A percentile compares a stretch with the other conserved stretches of the same genome.
These are phyloP conservation scores for Solanum tacnaense DNA, from an alignment of 257 asterid species.

Conservation along the genomic window DNA sequence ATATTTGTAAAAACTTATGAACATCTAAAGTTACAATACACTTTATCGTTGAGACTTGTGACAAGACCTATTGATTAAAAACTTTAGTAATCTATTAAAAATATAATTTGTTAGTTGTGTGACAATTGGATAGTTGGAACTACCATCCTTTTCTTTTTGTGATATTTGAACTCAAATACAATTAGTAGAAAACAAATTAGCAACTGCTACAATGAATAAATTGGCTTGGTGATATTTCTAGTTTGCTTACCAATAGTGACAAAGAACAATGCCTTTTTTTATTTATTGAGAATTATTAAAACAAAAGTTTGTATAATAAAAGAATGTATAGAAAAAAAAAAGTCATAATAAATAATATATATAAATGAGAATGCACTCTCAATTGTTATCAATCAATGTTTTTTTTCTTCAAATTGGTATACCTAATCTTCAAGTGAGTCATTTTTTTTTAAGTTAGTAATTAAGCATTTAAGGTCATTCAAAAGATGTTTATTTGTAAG, in stretches of 20 bases:
- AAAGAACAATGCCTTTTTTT: neutral
- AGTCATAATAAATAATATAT: neutral
- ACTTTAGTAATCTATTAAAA: neutral
- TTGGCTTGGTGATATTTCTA: neutral
- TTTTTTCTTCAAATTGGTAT: neutral
- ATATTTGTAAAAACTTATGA: neutral
- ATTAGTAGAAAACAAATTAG: conserved; percentile 33
- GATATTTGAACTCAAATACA: conserved; percentile 28
- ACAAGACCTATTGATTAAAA: neutral
- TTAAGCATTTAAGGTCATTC: neutral
- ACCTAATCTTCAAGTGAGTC: neutral
- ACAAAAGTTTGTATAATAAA: neutral
- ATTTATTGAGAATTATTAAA: neutral
- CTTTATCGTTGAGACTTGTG: neutral
- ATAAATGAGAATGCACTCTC: neutral
- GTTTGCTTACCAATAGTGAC: neutral
- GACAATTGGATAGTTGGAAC: neutral
- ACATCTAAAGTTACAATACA: neutral
- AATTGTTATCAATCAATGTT: neutral
- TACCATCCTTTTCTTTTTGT: conserved; percentile 1
- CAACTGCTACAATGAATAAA: conserved; percentile 46
- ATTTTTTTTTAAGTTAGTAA: neutral
- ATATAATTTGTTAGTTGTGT: neutral
- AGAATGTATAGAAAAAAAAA: neutral
- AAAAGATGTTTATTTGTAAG: neutral